Evolutionary conservation across 1,284 basidiomycete genomes (phyloP).

Genomic region (Leccinum fuscescens): DNA sequence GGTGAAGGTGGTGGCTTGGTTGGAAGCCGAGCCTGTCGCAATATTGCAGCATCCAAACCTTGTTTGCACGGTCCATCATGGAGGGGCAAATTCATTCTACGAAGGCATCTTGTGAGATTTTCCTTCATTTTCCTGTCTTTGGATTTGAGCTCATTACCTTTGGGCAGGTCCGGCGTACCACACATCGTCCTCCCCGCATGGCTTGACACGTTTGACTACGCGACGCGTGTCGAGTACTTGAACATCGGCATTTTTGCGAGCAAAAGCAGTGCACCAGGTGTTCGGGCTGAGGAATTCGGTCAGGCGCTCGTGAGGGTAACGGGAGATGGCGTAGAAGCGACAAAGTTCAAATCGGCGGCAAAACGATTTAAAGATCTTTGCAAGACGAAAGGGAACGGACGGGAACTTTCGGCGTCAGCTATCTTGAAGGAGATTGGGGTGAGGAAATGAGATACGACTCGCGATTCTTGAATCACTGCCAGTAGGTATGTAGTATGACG

Average conservation of each 20-base stretch:
- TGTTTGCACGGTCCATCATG: slow-evolving; percentile 14
- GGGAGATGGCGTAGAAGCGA: background rate
- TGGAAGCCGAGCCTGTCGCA: slow-evolving; percentile 9
- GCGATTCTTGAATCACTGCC: no score
- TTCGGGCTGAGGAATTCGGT: slow-evolving; percentile 8
- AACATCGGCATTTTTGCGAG: slow-evolving; percentile 13
- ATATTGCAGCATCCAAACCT: slow-evolving; percentile 14
- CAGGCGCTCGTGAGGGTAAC: background rate
- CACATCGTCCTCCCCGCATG: slow-evolving; percentile 14
- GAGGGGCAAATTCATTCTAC: slow-evolving; percentile 17
- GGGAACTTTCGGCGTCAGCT: background rate
- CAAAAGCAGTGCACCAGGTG: slow-evolving; percentile 4
- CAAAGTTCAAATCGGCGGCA: background rate
- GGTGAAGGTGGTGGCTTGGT: slow-evolving; percentile 1
- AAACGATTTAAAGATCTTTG: background rate
- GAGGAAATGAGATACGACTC: background rate
- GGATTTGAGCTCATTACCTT: background rate
- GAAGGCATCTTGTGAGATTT: slow-evolving; percentile 13
- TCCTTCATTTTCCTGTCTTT: background rate
- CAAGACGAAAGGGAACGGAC: background rate
- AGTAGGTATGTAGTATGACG: background rate
- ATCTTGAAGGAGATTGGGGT: background rate
- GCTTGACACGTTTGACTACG: slow-evolving; percentile 16
- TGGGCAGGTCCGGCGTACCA: slow-evolving; percentile 6
- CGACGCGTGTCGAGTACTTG: slow-evolving; percentile 10